These are phyloP conservation scores for Candida succiphila DNA, from an alignment of 805 yeast genomes.

Conservation along the genomic window DNA sequence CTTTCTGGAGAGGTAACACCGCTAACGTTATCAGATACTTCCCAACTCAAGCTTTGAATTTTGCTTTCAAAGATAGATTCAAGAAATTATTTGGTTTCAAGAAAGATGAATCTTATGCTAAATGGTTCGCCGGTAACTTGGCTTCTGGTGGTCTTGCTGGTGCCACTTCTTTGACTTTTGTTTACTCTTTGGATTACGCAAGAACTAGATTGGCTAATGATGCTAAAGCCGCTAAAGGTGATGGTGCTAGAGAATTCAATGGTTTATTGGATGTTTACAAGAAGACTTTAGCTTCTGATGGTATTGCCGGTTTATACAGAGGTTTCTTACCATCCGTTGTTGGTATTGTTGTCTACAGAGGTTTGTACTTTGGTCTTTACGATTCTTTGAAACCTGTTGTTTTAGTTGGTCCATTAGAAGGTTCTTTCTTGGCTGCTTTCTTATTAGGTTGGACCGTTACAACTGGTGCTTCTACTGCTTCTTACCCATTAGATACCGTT, in stretches of 20 bases:
- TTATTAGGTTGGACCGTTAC: conserved; percentile 95
- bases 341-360: conserved; percentile 98
- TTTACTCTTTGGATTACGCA: conserved; percentile 95
- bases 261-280: conserved; percentile 95
- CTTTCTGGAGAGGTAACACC: conserved; percentile 99
- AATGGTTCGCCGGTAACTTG: conserved; percentile 95
- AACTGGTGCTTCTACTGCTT: conserved; percentile 97
- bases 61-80: conserved; percentile 97
- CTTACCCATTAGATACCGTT: conserved; percentile 98
- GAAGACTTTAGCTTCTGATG: conserved; percentile 92
- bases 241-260: conserved; percentile 92
- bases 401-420: conserved; percentile 89
- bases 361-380: conserved; percentile 96
- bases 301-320: conserved; percentile 98
- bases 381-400: conserved; percentile 95
- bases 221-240: conserved; percentile 81
- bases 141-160: conserved; percentile 99
- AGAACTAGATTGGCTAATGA: conserved; percentile 99
- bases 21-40: conserved; percentile 98
- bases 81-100: conserved; percentile 94
- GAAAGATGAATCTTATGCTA: conserved; percentile 88
- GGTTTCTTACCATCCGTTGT: conserved; percentile 98
- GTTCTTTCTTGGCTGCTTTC: conserved; percentile 93
- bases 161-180: conserved; percentile 88
- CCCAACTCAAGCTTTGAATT: conserved; percentile 99